Evolutionary conservation across 2,329 filamentous ascomycete genomes (phyloP).

Genomic region (Fusarium caatingaense): DNA sequence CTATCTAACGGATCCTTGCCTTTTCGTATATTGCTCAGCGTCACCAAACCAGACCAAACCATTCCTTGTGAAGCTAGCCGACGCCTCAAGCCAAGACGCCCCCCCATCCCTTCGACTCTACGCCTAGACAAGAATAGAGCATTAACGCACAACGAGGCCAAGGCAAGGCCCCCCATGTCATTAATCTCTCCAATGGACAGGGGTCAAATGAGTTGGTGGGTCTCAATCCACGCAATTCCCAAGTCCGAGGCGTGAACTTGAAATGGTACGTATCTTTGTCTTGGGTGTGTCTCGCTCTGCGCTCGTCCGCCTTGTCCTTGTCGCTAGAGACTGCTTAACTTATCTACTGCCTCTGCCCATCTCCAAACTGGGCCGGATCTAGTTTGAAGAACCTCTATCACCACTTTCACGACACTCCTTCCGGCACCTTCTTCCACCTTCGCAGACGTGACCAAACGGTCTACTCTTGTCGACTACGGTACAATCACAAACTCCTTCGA

Average conservation of each 20-base stretch:
- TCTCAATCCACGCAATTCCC: constrained; percentile 53
- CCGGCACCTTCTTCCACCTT: constrained; percentile 43
- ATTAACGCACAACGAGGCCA: constrained; percentile 48
- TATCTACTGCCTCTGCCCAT: constrained; percentile 44
- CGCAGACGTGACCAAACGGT: constrained; percentile 46
- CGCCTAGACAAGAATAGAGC: constrained; percentile 58
- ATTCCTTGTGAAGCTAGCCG: constrained; percentile 49
- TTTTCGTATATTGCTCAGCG: constrained; percentile 63
- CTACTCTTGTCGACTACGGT: constrained; percentile 40
- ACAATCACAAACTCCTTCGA: constrained; percentile 27
- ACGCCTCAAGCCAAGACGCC: constrained; percentile 48
- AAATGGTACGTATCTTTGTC: constrained; percentile 40
- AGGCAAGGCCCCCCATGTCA: constrained; percentile 50
- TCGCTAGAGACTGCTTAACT: constrained; percentile 41
- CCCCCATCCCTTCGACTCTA: constrained; percentile 28
- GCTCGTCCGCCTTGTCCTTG: constrained; percentile 44
- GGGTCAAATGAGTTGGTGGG: constrained; percentile 45
- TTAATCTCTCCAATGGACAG: constrained; percentile 50
- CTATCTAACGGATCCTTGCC: constrained; percentile 58
- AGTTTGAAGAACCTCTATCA: constrained; percentile 44
- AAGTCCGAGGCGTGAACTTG: constrained; percentile 46
- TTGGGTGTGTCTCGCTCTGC: constrained; percentile 28
- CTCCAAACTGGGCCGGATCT: constrained; percentile 36
- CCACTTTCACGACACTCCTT: constrained; percentile 55
- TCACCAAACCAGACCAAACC: constrained; percentile 52